Conservation (phyloP, 352 stramenopile genomes). For the Pythium sukuiense region DNA sequence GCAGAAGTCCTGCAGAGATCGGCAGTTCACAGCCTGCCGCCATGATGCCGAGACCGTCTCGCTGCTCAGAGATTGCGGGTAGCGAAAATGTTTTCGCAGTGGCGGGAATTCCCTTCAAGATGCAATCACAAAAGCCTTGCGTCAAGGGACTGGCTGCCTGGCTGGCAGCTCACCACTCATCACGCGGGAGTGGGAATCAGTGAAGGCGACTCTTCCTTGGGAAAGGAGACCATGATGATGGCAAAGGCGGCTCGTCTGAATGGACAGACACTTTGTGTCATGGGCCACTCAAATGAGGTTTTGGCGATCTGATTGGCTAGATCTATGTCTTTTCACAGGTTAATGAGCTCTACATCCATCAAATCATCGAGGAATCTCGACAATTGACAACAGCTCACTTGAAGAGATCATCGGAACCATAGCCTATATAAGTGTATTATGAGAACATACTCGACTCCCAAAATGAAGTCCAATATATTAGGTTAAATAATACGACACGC, state of each 20-base stretch:
- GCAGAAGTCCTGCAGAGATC: background rate
- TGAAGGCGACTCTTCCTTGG: background rate
- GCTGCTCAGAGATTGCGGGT: background rate
- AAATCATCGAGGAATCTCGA: background rate
- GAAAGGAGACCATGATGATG: conserved; percentile 5
- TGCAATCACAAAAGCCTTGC: no score
- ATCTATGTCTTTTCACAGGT: background rate
- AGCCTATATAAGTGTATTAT: background rate
- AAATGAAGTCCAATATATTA: no score
- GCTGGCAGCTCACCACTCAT: background rate
- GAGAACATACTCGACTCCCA: no score
- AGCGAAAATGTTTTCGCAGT: background rate
- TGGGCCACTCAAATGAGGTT: background rate
- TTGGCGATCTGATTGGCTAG: background rate
- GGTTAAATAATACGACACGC: background rate
- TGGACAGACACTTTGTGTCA: background rate
- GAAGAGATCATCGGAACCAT: background rate
- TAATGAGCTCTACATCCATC: background rate
- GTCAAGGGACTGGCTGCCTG: background rate
- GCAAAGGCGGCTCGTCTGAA: background rate
- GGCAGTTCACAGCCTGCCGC: no score
- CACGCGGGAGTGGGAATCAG: background rate
- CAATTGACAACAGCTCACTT: conserved; percentile 7
- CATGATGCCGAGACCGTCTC: background rate
- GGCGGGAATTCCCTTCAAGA: background rate